Conservation (phyloP, 2,329 filamentous ascomycete genomes). For the Pseudogymnoascus sp. region DNA sequence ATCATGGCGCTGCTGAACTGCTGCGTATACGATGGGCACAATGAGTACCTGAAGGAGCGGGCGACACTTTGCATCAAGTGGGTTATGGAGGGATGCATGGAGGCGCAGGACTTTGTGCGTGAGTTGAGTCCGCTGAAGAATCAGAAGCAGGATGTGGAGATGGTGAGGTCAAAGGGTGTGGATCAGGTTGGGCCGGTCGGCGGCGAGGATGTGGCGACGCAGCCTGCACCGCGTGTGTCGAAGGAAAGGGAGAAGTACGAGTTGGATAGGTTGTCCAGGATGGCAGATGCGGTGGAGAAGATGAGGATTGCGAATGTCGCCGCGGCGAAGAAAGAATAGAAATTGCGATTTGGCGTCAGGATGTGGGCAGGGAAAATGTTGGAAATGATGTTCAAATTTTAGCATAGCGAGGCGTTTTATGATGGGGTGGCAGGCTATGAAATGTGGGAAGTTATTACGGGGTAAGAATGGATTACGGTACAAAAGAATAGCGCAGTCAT, state of each 20-base stretch:
- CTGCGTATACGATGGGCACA: slow-evolving; percentile 84
- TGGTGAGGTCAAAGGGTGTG: slow-evolving; percentile 3
- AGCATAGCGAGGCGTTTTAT: slow-evolving; percentile 5
- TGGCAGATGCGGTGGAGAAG: slow-evolving; percentile 11
- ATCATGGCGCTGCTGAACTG: slow-evolving; percentile 83
- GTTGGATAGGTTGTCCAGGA: not conserved
- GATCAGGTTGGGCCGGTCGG: not conserved
- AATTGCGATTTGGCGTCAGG: not conserved
- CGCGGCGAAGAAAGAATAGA: not conserved
- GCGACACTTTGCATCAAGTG: slow-evolving; percentile 84
- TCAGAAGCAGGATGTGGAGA: slow-evolving; percentile 7
- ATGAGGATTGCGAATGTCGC: slow-evolving; percentile 1
- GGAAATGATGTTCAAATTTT: not conserved
- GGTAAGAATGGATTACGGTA: not conserved
- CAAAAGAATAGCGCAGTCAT: not conserved
- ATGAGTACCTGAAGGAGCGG: slow-evolving; percentile 87
- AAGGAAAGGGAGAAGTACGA: not conserved
- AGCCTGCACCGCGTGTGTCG: not conserved
- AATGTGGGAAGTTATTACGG: not conserved
- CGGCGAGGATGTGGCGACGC: not conserved
- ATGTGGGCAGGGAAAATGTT: not conserved
- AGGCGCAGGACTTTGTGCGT: slow-evolving; percentile 62
- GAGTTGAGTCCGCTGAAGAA: slow-evolving; percentile 32
- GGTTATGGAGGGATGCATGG: slow-evolving; percentile 64
- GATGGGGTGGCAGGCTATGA: not conserved